Evolutionary conservation across 192 early-diverging fungal genomes (phyloP).

Genomic region (Podila verticillata): DNA sequence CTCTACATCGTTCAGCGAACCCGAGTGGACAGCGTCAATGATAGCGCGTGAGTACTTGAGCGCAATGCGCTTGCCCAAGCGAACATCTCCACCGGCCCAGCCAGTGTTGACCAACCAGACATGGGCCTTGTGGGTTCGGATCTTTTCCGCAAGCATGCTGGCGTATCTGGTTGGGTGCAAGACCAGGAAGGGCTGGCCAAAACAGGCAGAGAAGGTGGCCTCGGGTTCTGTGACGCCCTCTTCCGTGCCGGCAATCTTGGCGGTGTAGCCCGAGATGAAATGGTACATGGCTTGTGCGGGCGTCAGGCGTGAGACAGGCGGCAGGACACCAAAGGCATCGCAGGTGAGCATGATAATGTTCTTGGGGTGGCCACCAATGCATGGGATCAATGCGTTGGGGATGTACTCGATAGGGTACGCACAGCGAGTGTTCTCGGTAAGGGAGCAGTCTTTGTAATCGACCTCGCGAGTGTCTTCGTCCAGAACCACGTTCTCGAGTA

Average conservation of each 20-base stretch:
- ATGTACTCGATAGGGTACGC: slow-evolving; percentile 97
- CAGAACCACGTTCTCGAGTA: slow-evolving; percentile 95
- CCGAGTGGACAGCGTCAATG: slow-evolving; percentile 96
- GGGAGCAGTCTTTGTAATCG: slow-evolving; percentile 81
- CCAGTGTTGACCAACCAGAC: slow-evolving; percentile 99
- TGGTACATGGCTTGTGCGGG: slow-evolving; percentile 95
- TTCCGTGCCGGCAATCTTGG: slow-evolving; percentile 98
- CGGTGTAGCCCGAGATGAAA: slow-evolving; percentile 97
- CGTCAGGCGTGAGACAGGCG: slow-evolving; percentile 89
- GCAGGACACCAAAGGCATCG: slow-evolving; percentile 96
- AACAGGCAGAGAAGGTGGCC: slow-evolving; percentile 95
- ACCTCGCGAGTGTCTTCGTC: slow-evolving; percentile 79
- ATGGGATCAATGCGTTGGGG: slow-evolving; percentile 94
- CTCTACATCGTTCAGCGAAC: slow-evolving; percentile 85
- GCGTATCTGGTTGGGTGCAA: slow-evolving; percentile 97
- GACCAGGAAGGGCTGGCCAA: slow-evolving; percentile 97
- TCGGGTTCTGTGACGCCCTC: slow-evolving; percentile 92
- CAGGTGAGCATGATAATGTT: slow-evolving; percentile 98
- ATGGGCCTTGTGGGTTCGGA: slow-evolving; percentile 82
- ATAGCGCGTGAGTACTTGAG: slow-evolving; percentile 98
- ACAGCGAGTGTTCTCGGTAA: slow-evolving; percentile 97
- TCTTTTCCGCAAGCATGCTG: slow-evolving; percentile 96
- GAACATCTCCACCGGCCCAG: slow-evolving; percentile 95
- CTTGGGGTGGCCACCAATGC: slow-evolving; percentile 82
- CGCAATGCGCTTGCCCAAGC: slow-evolving; percentile 85